Evolutionary conservation across 177 flowering plant species (phyloP).

Genomic region (Vitis hybrid): DNA sequence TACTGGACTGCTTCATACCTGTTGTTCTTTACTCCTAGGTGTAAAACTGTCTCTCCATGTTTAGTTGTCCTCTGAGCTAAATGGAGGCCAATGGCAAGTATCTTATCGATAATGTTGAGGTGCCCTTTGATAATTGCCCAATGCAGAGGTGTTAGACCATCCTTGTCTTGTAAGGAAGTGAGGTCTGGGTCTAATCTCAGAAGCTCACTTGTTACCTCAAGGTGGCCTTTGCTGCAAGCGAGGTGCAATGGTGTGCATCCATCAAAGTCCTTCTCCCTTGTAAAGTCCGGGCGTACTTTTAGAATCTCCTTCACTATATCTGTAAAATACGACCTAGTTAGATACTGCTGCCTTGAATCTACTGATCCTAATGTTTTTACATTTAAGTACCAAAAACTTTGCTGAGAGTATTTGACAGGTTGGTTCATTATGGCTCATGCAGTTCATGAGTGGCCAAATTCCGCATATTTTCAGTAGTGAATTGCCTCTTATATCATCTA

Average conservation of each 20-base stretch:
- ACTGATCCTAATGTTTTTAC: no score
- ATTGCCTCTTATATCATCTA: no score
- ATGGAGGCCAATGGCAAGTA: slow-evolving; percentile 39
- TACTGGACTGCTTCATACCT: slow-evolving; percentile 42
- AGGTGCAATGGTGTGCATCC: slow-evolving; percentile 54
- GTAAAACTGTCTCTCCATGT: slow-evolving; percentile 49
- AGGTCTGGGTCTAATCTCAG: slow-evolving; percentile 43
- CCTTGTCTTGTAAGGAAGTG: slow-evolving; percentile 30
- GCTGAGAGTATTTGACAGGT: no score
- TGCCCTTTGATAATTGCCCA: slow-evolving; percentile 53
- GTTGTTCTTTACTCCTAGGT: slow-evolving; percentile 53
- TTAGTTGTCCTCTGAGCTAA: slow-evolving; percentile 33
- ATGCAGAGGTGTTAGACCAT: slow-evolving; percentile 54
- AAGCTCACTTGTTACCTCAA: slow-evolving; percentile 44
- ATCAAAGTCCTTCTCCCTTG: slow-evolving; percentile 29
- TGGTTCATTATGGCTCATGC: no score
- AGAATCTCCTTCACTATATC: slow-evolving; percentile 48
- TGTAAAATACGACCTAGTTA: slow-evolving; percentile 11
- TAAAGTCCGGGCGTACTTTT: slow-evolving; percentile 34
- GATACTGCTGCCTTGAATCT: no score
- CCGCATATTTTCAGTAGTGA: no score
- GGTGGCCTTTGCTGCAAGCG: slow-evolving; percentile 55
- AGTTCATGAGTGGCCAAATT: no score
- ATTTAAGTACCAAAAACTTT: no score
- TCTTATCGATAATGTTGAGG: slow-evolving; percentile 42